Base-by-base conservation (phyloP, 1,284 basidiomycete species). In the Cryptococcus neoformans region DNA sequence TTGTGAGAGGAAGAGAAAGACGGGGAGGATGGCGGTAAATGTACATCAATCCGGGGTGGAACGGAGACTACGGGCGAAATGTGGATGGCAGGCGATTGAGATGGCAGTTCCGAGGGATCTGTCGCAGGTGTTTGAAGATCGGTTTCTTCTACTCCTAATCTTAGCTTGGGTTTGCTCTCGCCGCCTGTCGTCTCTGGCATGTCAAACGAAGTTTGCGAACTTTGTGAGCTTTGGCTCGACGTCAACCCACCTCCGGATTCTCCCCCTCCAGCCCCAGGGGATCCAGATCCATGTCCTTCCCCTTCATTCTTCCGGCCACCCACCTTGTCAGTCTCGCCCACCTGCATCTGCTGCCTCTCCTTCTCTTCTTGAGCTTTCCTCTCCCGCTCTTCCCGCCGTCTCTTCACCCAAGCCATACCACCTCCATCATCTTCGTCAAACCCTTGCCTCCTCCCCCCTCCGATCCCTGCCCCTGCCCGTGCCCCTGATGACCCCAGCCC, bases 391-490 rank as follows among this genome's bases (percentile, higher is more conserved):
- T 76, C 73, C 21, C 75, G 61, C 8, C 76, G 59, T 45, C 58
- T 59, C 63, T 71, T 72, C 45, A 77, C 71, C 76, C 76, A 78
- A 6, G 69, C 71, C 72, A 78, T 77, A 8, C 76, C 76, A 45
- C 74, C 72, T 10, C 76, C 76, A 56, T 77, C 76, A 49, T 77
- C 74, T 11, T 68, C 67, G 44, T 77, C 75, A 8, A 28, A 3
- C 28, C 55, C 62, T 9, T 66, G 41, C 35, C 63, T 58, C 0
- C 62, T 14, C 42, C 14, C 42, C 14, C 57, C 45, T 21, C 57
- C 53, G 16, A 12, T 51, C 40, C 38, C 34, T 9, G 14, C 11
- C 34, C 34, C 40, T 51, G n/a, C 17, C 36, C 14, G 7, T 28
- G 49, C 14, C 12, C n/a, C 42, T 17, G 21, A 14, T 17, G 42